A percentile compares a stretch with the other conserved stretches of the same genome.
Evolutionary conservation across 169 alveolate genomes (phyloP).

Genomic region (Babesia caballi): DNA sequence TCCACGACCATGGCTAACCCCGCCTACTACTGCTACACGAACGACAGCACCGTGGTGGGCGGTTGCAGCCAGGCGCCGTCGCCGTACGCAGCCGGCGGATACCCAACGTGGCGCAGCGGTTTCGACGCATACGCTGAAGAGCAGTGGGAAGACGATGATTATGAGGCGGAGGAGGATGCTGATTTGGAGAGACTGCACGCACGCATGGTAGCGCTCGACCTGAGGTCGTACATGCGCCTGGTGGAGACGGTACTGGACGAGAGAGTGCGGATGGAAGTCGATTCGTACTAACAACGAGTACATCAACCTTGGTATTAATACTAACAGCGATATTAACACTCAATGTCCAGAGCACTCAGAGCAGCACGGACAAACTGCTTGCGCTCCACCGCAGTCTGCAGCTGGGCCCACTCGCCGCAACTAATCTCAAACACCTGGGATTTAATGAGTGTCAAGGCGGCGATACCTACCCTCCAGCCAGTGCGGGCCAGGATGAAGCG

Average conservation of each 20-base stretch:
- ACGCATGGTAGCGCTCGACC: slow-evolving; percentile 44
- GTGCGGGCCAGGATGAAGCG: slow-evolving; percentile 26
- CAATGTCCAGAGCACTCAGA: slow-evolving; percentile 18
- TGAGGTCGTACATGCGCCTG: slow-evolving; percentile 40
- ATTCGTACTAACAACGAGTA: too few species aligned
- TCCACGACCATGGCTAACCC: neutral
- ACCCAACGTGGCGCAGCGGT: slow-evolving; percentile 26
- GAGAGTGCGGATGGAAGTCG: slow-evolving; percentile 19
- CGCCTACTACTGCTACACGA: slow-evolving; percentile 3
- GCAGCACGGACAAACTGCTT: slow-evolving; percentile 42
- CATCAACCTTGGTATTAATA: too few species aligned
- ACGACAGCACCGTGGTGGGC: slow-evolving; percentile 13
- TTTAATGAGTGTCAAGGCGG: neutral
- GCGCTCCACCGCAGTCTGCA: slow-evolving; percentile 26
- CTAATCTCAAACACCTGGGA: slow-evolving; percentile 48
- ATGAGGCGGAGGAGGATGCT: slow-evolving; percentile 7
- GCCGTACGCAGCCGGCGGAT: neutral
- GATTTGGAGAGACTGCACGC: slow-evolving; percentile 36
- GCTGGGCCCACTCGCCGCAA: slow-evolving; percentile 58
- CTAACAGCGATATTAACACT: slow-evolving; percentile 7
- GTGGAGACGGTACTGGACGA: slow-evolving; percentile 61
- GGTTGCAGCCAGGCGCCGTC: neutral
- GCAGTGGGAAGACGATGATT: neutral
- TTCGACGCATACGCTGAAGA: neutral
- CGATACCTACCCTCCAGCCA: slow-evolving; percentile 41